Evolutionary conservation across 768 basidiomycete genomes (phyloP).

Genomic region (Auriscalpium orientale): DNA sequence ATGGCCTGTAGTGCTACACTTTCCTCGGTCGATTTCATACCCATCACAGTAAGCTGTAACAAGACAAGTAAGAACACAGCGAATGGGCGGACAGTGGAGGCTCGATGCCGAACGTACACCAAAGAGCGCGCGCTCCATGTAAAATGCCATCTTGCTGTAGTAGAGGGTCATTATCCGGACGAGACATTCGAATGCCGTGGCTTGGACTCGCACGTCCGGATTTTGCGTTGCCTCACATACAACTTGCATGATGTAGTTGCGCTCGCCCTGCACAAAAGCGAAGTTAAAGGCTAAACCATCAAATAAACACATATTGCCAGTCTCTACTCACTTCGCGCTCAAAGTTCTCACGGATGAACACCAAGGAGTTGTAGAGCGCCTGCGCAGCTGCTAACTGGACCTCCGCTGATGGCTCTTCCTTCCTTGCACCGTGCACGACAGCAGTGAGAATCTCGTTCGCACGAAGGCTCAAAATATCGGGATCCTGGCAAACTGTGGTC

Average conservation of each 20-base stretch:
- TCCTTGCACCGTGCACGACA: slow-evolving; percentile 95
- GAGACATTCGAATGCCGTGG: slow-evolving; percentile 93
- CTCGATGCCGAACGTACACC: slow-evolving; percentile 53
- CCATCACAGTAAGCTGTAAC: slow-evolving; percentile 83
- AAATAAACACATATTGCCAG: slow-evolving; percentile 7
- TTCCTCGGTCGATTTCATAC: slow-evolving; percentile 93
- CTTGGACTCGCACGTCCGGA: slow-evolving; percentile 69
- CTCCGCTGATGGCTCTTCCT: slow-evolving; percentile 85
- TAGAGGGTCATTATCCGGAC: slow-evolving; percentile 97
- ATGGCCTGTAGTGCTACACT: slow-evolving; percentile 92
- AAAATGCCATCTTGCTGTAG: slow-evolving; percentile 98
- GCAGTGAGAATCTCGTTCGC: slow-evolving; percentile 98
- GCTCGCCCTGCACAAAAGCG: slow-evolving; percentile 65
- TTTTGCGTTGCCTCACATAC: slow-evolving; percentile 98
- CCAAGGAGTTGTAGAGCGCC: slow-evolving; percentile 90
- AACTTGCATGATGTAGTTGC: slow-evolving; percentile 99
- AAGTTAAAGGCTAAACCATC: not conserved
- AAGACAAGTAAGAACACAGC: slow-evolving; percentile 2
- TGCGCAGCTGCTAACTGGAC: slow-evolving; percentile 92
- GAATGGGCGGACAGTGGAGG: not conserved
- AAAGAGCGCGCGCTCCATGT: slow-evolving; percentile 98
- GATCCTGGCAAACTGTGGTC: slow-evolving; percentile 50
- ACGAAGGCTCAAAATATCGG: slow-evolving; percentile 79
- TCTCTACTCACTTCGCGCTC: slow-evolving; percentile 73
- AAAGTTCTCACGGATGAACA: slow-evolving; percentile 97